Evolutionary conservation across 352 stramenopile genomes (phyloP), one percentile per base, ranked within the genome.

Genomic region (Phytophthora boehmeriae): DNA sequence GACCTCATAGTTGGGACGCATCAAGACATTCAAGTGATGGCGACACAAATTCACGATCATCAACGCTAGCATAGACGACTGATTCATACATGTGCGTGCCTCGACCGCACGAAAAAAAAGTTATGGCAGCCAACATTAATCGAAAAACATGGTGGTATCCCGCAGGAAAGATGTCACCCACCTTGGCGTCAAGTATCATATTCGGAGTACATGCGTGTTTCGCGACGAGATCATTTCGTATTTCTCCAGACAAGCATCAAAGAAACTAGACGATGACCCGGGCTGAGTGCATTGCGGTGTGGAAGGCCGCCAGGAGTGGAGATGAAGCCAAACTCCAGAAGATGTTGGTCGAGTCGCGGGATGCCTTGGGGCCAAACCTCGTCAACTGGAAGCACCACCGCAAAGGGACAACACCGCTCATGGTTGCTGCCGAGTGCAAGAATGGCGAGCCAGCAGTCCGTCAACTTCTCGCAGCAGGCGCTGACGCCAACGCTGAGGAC

Each of bases 351-450:
- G 55, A 66, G 5, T 44, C 55, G 2, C 45, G 10, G 17, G 65
- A 72, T 39, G 45, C 52, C 17, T 63, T 77, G 27, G 64, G 45
- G 1, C 56, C 59, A 2, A 77, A 74, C 39, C 55, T 71, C 36
- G 53, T 77, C 23, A 74, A 77, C 27, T 77, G 68, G 68, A 69
- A 60, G 30, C 68, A 76, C 38, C 55, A 77, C 16, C 62, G 63
- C 28, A 78, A 83, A 23, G 73, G 75, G 38, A 82, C 77, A 10
- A 90, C 84, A 36, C 63, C 83, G 44, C 77, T 93, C 50, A 93
- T 93, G 84, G 66, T 66, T 19, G 84, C 84, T 8, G 65, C 64
- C 2, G 68, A 74, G 52, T 68, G 61, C 55, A 69, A 51, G 25
- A 38, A 38, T 17, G 65, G 65, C 20, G 65, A 66, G 17, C 34